phyloP scores from a whole-genome alignment of 371 early-diverging fungal species.

The Furculomyces boomerangus region DNA sequence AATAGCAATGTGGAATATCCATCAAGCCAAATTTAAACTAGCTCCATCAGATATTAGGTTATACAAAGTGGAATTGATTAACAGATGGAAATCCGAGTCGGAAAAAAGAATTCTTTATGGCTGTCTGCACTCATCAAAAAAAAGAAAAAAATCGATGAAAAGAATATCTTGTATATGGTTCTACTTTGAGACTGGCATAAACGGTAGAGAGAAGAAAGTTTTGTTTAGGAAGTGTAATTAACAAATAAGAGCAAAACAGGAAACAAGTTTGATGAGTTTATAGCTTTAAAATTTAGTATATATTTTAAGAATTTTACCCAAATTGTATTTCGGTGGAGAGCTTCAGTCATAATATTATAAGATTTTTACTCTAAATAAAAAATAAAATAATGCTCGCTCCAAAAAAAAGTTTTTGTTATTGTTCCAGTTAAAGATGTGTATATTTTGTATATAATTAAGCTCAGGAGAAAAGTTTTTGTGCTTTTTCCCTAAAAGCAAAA shows the following conservation, averaged over 20 bases:
- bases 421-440: no score
- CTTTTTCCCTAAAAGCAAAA: no score
- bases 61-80: neutral
- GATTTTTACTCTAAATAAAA: no score
- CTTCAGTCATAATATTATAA: no score
- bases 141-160: neutral
- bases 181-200: neutral
- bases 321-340: no score
- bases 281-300: no score
- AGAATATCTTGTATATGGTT: neutral
- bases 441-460: no score
- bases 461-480: no score
- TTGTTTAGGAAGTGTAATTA: neutral
- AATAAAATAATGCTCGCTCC: no score
- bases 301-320: no score
- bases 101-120: neutral
- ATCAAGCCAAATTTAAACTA: neutral
- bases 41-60: neutral
- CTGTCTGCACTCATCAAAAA: neutral
- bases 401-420: no score
- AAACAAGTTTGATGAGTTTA: no score
- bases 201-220: neutral
- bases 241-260: neutral
- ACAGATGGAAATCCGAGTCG: neutral
- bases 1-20: neutral